Conservation (phyloP, 495 filamentous ascomycete species). For the Chaetomidium leptoderma region DNA sequence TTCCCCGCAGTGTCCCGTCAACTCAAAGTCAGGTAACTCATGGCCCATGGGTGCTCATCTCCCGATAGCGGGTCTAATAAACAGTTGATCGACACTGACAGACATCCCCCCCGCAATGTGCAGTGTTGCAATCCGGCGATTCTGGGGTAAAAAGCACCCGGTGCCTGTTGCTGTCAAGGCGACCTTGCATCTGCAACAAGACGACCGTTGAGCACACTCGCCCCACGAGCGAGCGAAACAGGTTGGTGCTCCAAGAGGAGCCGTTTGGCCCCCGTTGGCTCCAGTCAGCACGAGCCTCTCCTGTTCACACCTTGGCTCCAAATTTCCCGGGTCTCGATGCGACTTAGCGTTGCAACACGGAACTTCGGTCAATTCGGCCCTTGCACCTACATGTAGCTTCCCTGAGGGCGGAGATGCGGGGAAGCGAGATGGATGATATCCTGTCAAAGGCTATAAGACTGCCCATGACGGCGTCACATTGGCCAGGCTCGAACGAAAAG, state of each 20-base stretch:
- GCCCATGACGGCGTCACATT: neutral
- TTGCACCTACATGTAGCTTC: neutral
- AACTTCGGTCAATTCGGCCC: neutral
- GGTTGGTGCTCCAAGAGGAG: neutral
- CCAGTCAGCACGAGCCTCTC: neutral
- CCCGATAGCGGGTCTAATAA: neutral
- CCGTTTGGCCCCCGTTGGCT: neutral
- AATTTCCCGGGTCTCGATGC: neutral
- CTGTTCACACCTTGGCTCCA: neutral
- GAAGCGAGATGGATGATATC: neutral
- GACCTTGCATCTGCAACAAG: neutral
- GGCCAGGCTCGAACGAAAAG: neutral
- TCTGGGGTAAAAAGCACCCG: neutral
- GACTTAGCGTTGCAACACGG: neutral
- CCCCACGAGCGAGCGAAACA: too few species aligned
- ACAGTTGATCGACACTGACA: neutral
- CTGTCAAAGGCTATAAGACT: too few species aligned
- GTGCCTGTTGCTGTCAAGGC: neutral
- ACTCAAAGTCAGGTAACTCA: too few species aligned
- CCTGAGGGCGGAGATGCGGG: neutral
- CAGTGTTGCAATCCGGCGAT: neutral
- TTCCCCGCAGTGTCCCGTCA: constrained; percentile 1
- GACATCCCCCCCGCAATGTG: neutral
- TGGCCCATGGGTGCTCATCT: neutral
- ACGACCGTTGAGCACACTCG: neutral